These are phyloP conservation scores for Colletotrichum caudatum DNA, from an alignment of 2,329 filamentous ascomycete genomes.

Conservation along the genomic window DNA sequence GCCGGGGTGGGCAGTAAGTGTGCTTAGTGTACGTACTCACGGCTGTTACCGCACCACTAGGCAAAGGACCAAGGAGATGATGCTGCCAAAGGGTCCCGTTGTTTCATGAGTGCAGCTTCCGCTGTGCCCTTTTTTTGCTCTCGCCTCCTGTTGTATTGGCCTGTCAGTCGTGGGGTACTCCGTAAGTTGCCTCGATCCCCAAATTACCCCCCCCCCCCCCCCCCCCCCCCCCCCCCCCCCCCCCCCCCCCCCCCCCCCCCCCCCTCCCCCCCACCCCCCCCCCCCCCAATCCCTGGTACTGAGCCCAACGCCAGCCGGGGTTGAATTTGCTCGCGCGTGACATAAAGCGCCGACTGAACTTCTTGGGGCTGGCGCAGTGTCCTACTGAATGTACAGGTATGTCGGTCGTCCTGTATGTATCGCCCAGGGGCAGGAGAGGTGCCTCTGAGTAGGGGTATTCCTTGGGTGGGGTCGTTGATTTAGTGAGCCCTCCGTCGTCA, in stretches of 20 bases:
- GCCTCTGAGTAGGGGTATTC: too few relatives aligned
- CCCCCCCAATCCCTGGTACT: slow-evolving; percentile 10
- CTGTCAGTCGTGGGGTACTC: neutral
- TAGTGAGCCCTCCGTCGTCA: neutral
- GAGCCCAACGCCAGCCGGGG: neutral
- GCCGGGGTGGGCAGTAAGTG: neutral
- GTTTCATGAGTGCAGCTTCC: slow-evolving; percentile 34
- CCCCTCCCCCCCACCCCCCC: too few relatives aligned
- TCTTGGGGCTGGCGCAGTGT: neutral
- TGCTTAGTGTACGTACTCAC: neutral
- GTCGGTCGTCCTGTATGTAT: neutral
- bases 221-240: slow-evolving; percentile 13
- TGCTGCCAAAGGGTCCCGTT: slow-evolving; percentile 13
- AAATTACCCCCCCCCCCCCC: slow-evolving; percentile 5
- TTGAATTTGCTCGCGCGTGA: too few relatives aligned
- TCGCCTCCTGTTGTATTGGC: neutral
- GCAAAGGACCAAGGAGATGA: slow-evolving; percentile 1
- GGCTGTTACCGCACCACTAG: slow-evolving; percentile 5
- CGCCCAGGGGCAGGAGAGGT: neutral
- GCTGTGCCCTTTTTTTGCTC: slow-evolving; percentile 21
- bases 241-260: slow-evolving; percentile 13
- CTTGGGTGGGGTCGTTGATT: neutral
- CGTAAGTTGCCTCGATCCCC: neutral
- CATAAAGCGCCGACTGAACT: neutral
- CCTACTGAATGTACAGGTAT: too few relatives aligned